These are phyloP conservation scores for Neurospora terricola DNA, from an alignment of 495 filamentous ascomycete species.

Conservation along the genomic window DNA sequence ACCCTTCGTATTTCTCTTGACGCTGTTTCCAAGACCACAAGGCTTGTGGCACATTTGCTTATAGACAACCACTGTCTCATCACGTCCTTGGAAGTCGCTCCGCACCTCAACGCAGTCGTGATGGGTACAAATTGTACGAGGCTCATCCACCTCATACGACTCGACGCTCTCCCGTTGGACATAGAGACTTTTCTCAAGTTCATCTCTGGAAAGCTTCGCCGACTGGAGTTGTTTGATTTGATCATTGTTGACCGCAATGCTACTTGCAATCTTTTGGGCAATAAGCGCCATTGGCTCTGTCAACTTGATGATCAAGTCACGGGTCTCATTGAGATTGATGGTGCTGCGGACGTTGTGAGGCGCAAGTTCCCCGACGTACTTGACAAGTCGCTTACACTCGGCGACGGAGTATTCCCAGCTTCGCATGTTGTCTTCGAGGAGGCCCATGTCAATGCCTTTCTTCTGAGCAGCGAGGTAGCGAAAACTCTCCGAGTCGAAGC, in stretches of 20 bases:
- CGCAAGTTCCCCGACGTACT: conserved; percentile 12
- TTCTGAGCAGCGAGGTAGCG: conserved; percentile 33
- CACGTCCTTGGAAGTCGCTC: too few relatives aligned
- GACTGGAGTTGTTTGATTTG: too few relatives aligned
- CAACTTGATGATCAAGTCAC: conserved; percentile 23
- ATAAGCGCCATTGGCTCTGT: conserved; percentile 31
- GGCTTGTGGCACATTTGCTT: too few relatives aligned
- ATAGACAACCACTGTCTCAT: too few relatives aligned
- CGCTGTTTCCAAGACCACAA: too few relatives aligned
- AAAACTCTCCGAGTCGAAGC: conserved; percentile 39
- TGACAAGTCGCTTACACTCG: conserved; percentile 22
- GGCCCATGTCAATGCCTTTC: conserved; percentile 17
- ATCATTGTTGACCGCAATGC: conserved; percentile 7
- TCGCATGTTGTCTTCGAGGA: conserved; percentile 22
- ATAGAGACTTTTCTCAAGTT: too few relatives aligned
- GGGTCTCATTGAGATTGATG: conserved; percentile 28
- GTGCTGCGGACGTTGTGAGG: conserved; percentile 31
- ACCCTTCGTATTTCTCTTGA: too few relatives aligned
- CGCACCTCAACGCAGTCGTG: too few relatives aligned
- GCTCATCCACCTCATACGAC: too few relatives aligned
- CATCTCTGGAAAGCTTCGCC: too few relatives aligned
- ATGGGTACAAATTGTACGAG: too few relatives aligned
- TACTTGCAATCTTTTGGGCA: conserved; percentile 22
- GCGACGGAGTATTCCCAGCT: conserved; percentile 29
- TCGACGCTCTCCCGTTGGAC: too few relatives aligned